These are phyloP conservation scores for Magnaporthiopsis incrustans DNA, from an alignment of 2,329 filamentous ascomycete genomes.

Conservation along the genomic window DNA sequence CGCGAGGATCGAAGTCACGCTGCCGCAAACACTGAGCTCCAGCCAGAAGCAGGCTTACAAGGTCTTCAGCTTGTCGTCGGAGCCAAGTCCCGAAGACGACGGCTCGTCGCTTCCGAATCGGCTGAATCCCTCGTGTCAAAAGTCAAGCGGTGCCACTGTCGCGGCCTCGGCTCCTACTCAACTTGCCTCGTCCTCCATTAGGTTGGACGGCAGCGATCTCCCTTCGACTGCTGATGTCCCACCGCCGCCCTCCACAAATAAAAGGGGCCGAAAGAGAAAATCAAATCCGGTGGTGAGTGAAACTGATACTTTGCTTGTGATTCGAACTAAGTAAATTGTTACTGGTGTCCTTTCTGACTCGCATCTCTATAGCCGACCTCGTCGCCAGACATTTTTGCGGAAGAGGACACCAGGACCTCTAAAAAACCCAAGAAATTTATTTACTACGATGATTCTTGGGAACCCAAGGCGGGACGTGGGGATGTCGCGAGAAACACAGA, in stretches of 20 bases:
- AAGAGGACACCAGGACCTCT: slow-evolving; percentile 8
- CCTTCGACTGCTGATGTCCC: slow-evolving; percentile 4
- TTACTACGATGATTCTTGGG: slow-evolving; percentile 10
- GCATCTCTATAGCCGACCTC: slow-evolving; percentile 12
- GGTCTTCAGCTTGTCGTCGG: slow-evolving; percentile 15
- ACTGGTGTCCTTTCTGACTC: background rate
- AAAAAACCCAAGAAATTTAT: slow-evolving; percentile 9
- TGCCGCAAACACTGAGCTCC: slow-evolving; percentile 25
- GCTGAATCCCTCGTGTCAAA: background rate
- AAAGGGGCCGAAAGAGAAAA: slow-evolving; percentile 3
- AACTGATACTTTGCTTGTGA: no score
- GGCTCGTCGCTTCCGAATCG: slow-evolving; percentile 9
- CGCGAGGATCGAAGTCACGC: slow-evolving; percentile 18
- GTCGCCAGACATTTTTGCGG: slow-evolving; percentile 20
- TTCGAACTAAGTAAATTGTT: no score
- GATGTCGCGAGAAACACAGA: slow-evolving; percentile 9
- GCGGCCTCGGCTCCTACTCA: slow-evolving; percentile 28
- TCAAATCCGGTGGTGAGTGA: slow-evolving; percentile 3
- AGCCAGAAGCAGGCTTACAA: slow-evolving; percentile 30
- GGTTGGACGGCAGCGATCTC: background rate
- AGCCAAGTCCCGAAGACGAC: slow-evolving; percentile 6
- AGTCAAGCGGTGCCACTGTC: slow-evolving; percentile 19
- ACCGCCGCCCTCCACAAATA: background rate
- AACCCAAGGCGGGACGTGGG: slow-evolving; percentile 10
- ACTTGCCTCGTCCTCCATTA: slow-evolving; percentile 14